These are phyloP conservation scores for Guadua angustifolia DNA, from an alignment of 176 grass and related monocot species.

Conservation along the genomic window DNA sequence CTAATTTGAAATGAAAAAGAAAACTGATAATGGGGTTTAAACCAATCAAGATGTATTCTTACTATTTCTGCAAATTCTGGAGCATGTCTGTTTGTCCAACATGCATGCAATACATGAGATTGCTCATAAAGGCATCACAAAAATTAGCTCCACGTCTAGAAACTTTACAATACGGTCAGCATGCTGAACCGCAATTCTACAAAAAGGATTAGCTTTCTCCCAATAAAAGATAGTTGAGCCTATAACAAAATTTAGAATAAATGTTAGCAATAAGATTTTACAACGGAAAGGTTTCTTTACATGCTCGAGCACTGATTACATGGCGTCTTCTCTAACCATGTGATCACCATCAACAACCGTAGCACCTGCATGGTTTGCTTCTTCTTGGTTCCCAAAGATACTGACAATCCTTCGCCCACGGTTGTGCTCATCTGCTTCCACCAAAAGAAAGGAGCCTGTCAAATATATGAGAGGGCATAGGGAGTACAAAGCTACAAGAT, in stretches of 20 bases:
- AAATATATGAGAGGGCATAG: background rate
- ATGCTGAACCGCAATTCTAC: constrained; percentile 21
- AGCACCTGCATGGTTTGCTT: constrained; percentile 44
- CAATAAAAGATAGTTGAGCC: constrained; percentile 21
- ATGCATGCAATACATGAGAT: background rate
- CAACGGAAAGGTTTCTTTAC: constrained; percentile 44
- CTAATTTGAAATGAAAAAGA: background rate
- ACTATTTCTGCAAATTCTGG: background rate
- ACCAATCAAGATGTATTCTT: background rate
- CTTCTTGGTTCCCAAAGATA: constrained; percentile 48
- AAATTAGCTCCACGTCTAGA: constrained; percentile 21
- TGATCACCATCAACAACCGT: constrained; percentile 49
- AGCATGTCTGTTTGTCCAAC: background rate
- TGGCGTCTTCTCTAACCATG: constrained; percentile 41
- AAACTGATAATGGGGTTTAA: background rate
- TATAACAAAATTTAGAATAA: constrained; percentile 43
- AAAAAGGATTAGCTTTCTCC: background rate
- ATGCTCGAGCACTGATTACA: constrained; percentile 21
- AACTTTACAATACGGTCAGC: constrained; percentile 48
- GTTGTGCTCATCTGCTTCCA: constrained; percentile 60
- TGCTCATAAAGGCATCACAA: background rate
- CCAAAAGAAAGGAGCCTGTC: constrained; percentile 25
- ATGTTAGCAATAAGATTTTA: constrained; percentile 46
- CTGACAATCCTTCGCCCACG: constrained; percentile 50
- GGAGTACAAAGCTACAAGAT: background rate